Conservation (phyloP, 164 flowering plant species). For the Piper betle region DNA sequence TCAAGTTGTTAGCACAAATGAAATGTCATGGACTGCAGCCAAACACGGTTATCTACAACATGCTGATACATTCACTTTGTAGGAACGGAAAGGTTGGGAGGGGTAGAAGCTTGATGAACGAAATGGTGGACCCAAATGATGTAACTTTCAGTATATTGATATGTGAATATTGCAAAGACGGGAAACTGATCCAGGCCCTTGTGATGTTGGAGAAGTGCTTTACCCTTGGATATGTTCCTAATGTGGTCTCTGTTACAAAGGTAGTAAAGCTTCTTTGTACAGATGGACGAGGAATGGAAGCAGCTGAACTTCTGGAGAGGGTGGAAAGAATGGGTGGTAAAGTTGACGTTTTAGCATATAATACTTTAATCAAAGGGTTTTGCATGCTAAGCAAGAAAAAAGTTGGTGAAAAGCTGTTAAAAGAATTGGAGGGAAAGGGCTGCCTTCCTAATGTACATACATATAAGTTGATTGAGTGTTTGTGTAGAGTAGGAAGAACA, state of each 20-base stretch:
- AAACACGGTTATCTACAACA: constrained; percentile 62
- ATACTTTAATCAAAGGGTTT: constrained; percentile 62
- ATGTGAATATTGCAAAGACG: constrained; percentile 57
- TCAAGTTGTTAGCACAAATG: constrained; percentile 64
- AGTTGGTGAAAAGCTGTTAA: constrained; percentile 33
- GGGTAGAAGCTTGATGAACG: constrained; percentile 76
- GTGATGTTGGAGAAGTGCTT: constrained; percentile 70
- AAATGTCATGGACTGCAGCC: constrained; percentile 37
- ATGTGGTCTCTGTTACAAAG: constrained; percentile 56
- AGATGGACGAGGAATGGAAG: constrained; percentile 50
- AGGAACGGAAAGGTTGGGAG: constrained; percentile 74
- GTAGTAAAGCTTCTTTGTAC: constrained; percentile 51
- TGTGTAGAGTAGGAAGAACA: constrained; percentile 45
- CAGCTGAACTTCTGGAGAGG: constrained; percentile 55
- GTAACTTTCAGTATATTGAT: constrained; percentile 68
- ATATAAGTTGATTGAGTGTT: constrained; percentile 50
- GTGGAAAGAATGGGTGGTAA: constrained; percentile 49
- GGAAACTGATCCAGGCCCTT: constrained; percentile 51
- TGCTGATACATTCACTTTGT: constrained; percentile 68
- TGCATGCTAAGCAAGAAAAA: constrained; percentile 46
- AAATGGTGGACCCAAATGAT: constrained; percentile 52
- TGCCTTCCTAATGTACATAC: constrained; percentile 68
- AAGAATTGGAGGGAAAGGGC: constrained; percentile 79
- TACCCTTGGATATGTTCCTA: constrained; percentile 41
- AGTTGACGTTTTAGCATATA: constrained; percentile 52